Conservation (phyloP, 495 filamentous ascomycete species). For the Trichocladium antarcticum region DNA sequence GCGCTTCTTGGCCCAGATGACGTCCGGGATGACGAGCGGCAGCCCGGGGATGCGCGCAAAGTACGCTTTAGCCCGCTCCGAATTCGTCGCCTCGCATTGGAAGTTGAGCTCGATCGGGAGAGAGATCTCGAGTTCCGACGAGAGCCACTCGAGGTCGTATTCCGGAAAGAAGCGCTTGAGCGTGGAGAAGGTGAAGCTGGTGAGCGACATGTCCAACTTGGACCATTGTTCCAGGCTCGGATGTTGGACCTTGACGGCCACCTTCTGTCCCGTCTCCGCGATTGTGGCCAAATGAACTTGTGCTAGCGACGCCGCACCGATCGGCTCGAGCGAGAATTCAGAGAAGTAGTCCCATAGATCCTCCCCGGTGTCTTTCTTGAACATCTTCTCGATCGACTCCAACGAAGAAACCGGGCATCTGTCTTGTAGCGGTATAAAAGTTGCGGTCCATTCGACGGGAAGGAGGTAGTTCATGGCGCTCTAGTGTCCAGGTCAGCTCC, state of each 20-base stretch:
- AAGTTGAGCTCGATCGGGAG: conserved; percentile 91
- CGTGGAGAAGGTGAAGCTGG: conserved; percentile 76
- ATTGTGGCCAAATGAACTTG: conserved; percentile 90
- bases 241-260: conserved; percentile 98
- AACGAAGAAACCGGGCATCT: conserved; percentile 87
- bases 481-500: conserved; percentile 19
- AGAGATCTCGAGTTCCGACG: conserved; percentile 82
- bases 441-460: conserved; percentile 87
- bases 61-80: conserved; percentile 63
- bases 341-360: conserved; percentile 74
- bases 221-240: conserved; percentile 85
- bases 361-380: conserved; percentile 67
- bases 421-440: conserved; percentile 94
- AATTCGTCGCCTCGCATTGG: conserved; percentile 72
- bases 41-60: conserved; percentile 56
- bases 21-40: conserved; percentile 80
- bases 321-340: conserved; percentile 65
- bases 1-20: conserved; percentile 78
- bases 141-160: conserved; percentile 94
- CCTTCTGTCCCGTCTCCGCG: conserved; percentile 71
- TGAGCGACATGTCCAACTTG: conserved; percentile 76
- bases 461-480: conserved; percentile 95
- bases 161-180: conserved; percentile 92
- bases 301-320: conserved; percentile 87
- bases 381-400: conserved; percentile 80